Base-by-base conservation (phyloP, 805 yeast species). In the Nakazawaea laoshanensis region DNA sequence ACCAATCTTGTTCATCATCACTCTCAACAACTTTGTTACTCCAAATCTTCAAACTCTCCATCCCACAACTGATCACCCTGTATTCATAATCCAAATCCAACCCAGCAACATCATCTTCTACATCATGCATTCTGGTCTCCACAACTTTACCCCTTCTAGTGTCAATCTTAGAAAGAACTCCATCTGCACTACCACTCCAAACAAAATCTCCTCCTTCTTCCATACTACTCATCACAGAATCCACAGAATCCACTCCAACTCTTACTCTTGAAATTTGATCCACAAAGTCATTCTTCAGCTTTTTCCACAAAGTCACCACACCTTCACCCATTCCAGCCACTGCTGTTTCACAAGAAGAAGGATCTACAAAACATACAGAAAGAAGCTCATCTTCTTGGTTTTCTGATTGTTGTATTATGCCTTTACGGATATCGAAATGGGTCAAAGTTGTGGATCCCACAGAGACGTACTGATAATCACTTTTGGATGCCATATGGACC, bases 321-420 rank as follows among this genome's bases (percentile, higher is more conserved):
- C 97, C 97, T 48, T 81, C 92, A 11, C 94, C 86, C 80, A 86
- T 87, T 28, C 95, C 89, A 44, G 88, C 87, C 4, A 80, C 70
- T 3, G 77, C 68, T 1, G 74, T 67, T 13, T 74, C 77, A 34
- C 77, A 83, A 30, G 67, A 69, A 10, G 74, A 67, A 2, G 70
- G 70, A 41, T 79, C 83, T 2, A 77, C 69, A 58, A 77, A 74
- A 24, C 83, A 61, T 46, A 85, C 79, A 36, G 87, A 67, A 27
- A 89, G 57, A n/a, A 89, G 57, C 50, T 89, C 98, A 48, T 89
- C 97, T 44, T 82, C 95, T 57, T 89, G 98, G 50, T 86, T 88
- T 41, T 88, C 97, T 23, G 88, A 77, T 24, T 68, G 67, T 3
- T 70, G 57, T 2, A 79, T 53, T 2, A 76, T 65, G 4, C 82